Base-by-base conservation (phyloP, 2,329 filamentous ascomycete species). In the Calonectria henricotiae region DNA sequence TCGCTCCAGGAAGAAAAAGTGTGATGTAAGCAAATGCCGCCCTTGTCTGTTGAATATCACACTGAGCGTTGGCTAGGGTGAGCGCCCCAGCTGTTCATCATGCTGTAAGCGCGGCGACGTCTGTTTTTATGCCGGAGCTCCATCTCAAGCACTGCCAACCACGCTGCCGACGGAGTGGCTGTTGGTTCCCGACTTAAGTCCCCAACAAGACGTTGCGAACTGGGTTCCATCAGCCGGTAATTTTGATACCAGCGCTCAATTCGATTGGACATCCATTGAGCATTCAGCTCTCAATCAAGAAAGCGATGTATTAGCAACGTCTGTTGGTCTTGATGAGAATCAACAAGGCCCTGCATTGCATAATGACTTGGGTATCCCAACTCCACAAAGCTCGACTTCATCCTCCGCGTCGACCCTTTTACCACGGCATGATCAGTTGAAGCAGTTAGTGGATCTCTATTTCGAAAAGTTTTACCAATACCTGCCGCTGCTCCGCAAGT, bases 1-100 rank as follows among this genome's bases (percentile, higher is more conserved):
- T 65, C 75, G 77, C 9, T 73, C 74, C 9, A 69, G 77, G 20
- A 79, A 79, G 63, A 78, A 77, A 65, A 78, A 72, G 61, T 78
- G 77, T 60, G 70, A 75, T 67, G 77, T 77, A 62, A 69, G 71
- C n/a, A 12, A n/a, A 37, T 37, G 27, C 27, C 23, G 11, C 6
- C 5, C 11, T 25, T 47, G 7, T 4, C 17, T 46, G 5, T 15
- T 13, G 9, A 12, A 27, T 51, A n/a, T 35, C 20, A 58, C 20
- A 35, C 49, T 62, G 17, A 58, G 1, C 41, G 60, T 43, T 20
- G 13, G 20, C 30, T 44, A 77, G 74, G 74, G 72, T 3, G 67
- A 62, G 11, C 74, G 68, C 32, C 74, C 74, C 65, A 63, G 62
- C 20, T 75, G 71, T 63, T 46, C 66, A 15, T 67, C 75, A 13